phyloP scores from a whole-genome alignment of 202 grass and related monocot species.

The Brachypodium distachyon region DNA sequence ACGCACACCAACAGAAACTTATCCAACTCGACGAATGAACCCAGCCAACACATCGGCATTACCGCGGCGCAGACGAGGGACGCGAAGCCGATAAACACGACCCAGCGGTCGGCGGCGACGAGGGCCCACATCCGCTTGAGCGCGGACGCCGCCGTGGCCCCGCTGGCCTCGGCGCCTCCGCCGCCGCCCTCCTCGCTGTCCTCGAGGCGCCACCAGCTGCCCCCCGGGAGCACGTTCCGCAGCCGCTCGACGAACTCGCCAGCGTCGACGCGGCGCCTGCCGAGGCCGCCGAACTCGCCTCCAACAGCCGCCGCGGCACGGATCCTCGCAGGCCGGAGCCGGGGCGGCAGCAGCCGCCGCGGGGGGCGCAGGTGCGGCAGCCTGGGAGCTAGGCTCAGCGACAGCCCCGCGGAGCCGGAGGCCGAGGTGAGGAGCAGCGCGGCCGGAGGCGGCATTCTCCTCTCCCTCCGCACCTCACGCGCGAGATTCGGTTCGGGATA shows the following conservation, averaged over 20 bases:
- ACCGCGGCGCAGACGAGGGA: slow-evolving; percentile 79
- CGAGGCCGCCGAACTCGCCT: slow-evolving; percentile 28
- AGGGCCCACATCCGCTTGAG: slow-evolving; percentile 80
- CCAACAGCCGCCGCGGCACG: slow-evolving; percentile 28
- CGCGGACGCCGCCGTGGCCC: slow-evolving; percentile 50
- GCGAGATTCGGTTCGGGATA: neutral
- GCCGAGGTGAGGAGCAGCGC: slow-evolving; percentile 24
- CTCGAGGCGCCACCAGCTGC: slow-evolving; percentile 90
- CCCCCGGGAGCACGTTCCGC: slow-evolving; percentile 66
- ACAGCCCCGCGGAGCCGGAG: neutral
- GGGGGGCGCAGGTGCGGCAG: neutral
- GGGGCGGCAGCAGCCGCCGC: neutral
- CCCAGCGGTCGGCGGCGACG: slow-evolving; percentile 57
- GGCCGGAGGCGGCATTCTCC: slow-evolving; percentile 18
- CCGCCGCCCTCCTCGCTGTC: slow-evolving; percentile 30
- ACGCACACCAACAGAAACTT: slow-evolving; percentile 1
- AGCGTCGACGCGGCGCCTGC: slow-evolving; percentile 22
- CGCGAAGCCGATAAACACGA: slow-evolving; percentile 67
- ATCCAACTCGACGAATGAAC: neutral
- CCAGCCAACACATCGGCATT: neutral
- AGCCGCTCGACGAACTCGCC: slow-evolving; percentile 49
- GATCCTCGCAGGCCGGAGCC: slow-evolving; percentile 23
- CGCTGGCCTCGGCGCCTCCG: slow-evolving; percentile 37
- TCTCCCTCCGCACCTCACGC: neutral
- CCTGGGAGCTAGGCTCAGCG: neutral